These are phyloP conservation scores for Voacanga thouarsii DNA, from an alignment of 257 asterid species.

Conservation along the genomic window DNA sequence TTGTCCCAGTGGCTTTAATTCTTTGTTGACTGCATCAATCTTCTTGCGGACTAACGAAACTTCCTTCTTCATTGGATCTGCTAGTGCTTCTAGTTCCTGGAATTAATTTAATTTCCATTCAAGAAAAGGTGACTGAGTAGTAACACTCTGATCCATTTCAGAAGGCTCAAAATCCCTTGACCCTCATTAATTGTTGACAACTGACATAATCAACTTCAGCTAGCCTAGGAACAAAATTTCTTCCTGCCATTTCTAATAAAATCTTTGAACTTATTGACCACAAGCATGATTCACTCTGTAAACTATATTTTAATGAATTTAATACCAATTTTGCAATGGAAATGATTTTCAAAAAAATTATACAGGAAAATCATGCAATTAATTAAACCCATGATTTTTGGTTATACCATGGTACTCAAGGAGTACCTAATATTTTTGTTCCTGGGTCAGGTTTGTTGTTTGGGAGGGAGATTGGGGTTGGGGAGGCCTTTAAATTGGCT, in stretches of 20 bases:
- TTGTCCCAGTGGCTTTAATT: constrained; percentile 81
- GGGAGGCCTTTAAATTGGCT: not conserved
- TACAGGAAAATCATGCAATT: not conserved
- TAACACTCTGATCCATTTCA: not conserved
- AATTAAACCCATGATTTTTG: not conserved
- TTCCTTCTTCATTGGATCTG: constrained; percentile 95
- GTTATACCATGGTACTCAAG: not conserved
- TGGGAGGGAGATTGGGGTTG: not conserved
- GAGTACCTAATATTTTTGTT: not conserved
- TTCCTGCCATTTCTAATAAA: not conserved
- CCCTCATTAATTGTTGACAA: not conserved
- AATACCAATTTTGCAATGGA: not conserved
- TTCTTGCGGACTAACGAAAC: constrained; percentile 74
- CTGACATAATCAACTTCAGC: not conserved
- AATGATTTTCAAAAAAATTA: not conserved
- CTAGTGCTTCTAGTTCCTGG: constrained; percentile 78
- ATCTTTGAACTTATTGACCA: too few species aligned
- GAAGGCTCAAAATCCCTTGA: not conserved
- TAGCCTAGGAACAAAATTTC: not conserved
- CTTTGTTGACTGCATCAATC: constrained; percentile 81
- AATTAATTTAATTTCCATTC: constrained; percentile 11
- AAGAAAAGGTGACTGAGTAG: not conserved
- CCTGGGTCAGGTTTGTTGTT: too few species aligned
- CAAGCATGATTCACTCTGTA: not conserved
- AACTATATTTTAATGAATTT: not conserved